Base-by-base conservation (phyloP, 257 asterid genomes). In the Rauvolfia tetraphylla region DNA sequence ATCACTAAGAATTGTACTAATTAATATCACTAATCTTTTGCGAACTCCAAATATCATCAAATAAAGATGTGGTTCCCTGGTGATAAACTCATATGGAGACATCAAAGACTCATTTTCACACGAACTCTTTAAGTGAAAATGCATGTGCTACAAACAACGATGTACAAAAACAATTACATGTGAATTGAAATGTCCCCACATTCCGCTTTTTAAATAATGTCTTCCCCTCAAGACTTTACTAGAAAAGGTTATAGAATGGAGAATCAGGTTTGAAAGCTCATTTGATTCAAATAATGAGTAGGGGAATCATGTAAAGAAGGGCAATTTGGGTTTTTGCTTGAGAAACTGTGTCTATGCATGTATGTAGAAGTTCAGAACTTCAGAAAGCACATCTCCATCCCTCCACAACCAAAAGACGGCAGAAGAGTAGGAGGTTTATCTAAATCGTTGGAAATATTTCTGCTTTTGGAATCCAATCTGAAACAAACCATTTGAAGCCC, bases 221-320 rank as follows among this genome's bases (percentile, higher is more conserved):
- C 86, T 81, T 57, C 90, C 89, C 89, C 86, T 84, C 84, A 84
- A 85, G 42, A 73, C 92, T 85, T 84, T 56, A 31, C 85, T 68
- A 36, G 82, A 86, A 82, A 81, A 86, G 90, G 93, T 87, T 85
- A 82, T 65, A 82, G 87, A 88, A 87, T 78, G 83, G 83, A 75
- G 89, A 86, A 86, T 83, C 81, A 76, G 63, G 68, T 31, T 78
- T 72, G 31, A 76, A 14, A 78, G 59, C 80, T 39, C 81, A 77
- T 85, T 80, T 63, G 71, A 77, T 54, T 3, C 71, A 86, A 87
- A 77, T 90, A 87, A 87, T 82, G 85, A 89, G 81, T 25, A 76
- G 46, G 76, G 73, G 90, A 84, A 90, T 86, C 84, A 51, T 73
- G 66, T 23, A 83, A 84, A 80, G 83, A 72, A 74, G 83, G 31